phyloP scores from a whole-genome alignment of 805 yeast genomes.

The Yamadazyma nakazawae region DNA sequence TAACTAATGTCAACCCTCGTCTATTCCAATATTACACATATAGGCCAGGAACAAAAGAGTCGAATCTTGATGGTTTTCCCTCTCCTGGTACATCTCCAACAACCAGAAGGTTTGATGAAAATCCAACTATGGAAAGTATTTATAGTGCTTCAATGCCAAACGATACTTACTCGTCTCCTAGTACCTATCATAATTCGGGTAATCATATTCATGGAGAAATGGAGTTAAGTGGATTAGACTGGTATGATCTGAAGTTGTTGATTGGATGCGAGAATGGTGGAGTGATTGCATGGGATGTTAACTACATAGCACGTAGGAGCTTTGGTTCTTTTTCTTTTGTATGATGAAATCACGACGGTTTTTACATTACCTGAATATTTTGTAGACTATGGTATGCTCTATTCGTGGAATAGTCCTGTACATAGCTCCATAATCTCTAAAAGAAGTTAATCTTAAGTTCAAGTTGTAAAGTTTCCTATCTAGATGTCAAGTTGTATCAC shows the following conservation, averaged over 20 bases:
- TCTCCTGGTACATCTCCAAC: constrained; percentile 5
- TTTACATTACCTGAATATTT: too few species aligned
- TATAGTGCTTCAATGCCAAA: constrained; percentile 5
- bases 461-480: too few species aligned
- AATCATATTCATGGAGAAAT: constrained; percentile 42
- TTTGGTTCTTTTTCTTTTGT: constrained; percentile 37
- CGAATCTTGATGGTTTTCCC: background rate
- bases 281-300: constrained; percentile 38
- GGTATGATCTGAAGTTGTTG: constrained; percentile 28
- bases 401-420: too few species aligned
- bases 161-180: constrained; percentile 16
- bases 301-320: constrained; percentile 35
- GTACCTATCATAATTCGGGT: constrained; percentile 25
- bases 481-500: too few species aligned
- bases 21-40: constrained; percentile 35
- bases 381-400: too few species aligned
- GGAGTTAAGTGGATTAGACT: constrained; percentile 41
- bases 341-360: constrained; percentile 8
- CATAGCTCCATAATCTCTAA: too few species aligned
- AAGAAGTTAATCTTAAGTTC: too few species aligned
- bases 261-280: constrained; percentile 45
- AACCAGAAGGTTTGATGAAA: background rate
- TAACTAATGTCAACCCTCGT: constrained; percentile 33
- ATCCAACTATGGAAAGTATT: constrained; percentile 1
- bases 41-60: constrained; percentile 19